Evolutionary conservation across 805 yeast species (phyloP), one percentile per base, ranked within the genome.

Genomic region (Candida pseudofarinosa): DNA sequence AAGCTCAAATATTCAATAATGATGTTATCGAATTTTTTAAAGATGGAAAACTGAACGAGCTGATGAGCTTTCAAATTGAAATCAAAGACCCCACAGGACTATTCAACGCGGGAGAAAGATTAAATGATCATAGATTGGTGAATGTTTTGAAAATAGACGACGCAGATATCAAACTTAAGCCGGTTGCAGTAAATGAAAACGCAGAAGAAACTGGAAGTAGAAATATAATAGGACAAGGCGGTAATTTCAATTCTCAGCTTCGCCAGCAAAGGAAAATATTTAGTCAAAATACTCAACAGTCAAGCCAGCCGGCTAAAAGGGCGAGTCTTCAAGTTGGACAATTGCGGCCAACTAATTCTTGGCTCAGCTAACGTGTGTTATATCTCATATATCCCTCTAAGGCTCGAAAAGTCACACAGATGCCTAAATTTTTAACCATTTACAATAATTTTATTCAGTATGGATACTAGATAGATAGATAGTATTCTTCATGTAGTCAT

Each of bases 21-120:
- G 96, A 88, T 58, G 69, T 64, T 26, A 60, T 89, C 4, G 79
- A 79, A 52, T 65, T 88, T 15, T 82, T 88, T 50, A 71, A 75
- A 42, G 96, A 88, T 57, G 73, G 63, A 18, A 65, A 68, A 4
- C 66, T 77, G 14, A 62, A 70, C 10, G 80, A 80, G 35, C 71
- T 62, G 39, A 63, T 85, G 51, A 76, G 80, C 2, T 85, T 78
- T 54, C 61, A 59, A 35, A 76, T 84, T 3, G 58, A 65, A 12
- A 67, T 84, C 19, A 66, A 69, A 40, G 89, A 84, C 50, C 61
- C 76, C 1, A 81, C 88, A 0, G 90, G 90, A 1, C 59, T 83
- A 16, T 83, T 75, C 61, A 73, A 76, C 41, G 74, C 72, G 12
- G 82, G 81, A 5, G 61, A 61, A 36, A 47, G 58, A 35, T 14